phyloP scores from a whole-genome alignment of 164 flowering plant genomes.

The Umbilicus rupestris region DNA sequence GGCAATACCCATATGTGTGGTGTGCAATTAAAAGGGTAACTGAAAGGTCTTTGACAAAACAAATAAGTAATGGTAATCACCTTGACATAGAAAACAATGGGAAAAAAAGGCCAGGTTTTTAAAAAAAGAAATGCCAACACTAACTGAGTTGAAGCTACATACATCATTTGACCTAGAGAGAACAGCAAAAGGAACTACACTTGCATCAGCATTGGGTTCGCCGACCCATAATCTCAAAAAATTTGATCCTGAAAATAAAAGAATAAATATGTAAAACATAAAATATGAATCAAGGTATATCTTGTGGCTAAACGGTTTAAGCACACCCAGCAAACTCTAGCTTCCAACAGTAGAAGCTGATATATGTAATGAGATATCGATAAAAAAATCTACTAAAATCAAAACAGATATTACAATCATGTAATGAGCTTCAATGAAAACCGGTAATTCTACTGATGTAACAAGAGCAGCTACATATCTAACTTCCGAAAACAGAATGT shows the following conservation, averaged over 20 bases:
- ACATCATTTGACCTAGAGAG: constrained; percentile 35
- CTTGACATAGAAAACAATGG: background rate
- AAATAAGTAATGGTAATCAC: too few relatives aligned
- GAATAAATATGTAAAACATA: background rate
- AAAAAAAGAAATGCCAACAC: background rate
- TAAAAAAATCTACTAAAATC: background rate
- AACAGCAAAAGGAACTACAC: constrained; percentile 47
- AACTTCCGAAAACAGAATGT: background rate
- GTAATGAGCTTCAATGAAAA: background rate
- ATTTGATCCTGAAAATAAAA: constrained; percentile 34
- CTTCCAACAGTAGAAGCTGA: background rate
- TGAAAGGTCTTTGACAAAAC: too few relatives aligned
- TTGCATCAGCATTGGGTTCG: constrained; percentile 25
- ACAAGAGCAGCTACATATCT: too few relatives aligned
- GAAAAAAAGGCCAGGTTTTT: background rate
- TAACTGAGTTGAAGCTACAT: constrained; percentile 12
- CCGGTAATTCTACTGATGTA: background rate
- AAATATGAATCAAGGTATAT: too few relatives aligned
- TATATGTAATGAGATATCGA: background rate
- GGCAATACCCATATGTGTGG: too few relatives aligned
- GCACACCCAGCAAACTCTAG: background rate
- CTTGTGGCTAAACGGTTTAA: background rate
- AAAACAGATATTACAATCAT: background rate
- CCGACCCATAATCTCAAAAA: constrained; percentile 57
- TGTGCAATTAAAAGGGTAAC: too few relatives aligned